Evolutionary conservation across 2,329 filamentous ascomycete species (phyloP), one percentile per base, ranked within the genome.

Genomic region (Monosporascus sp.): DNA sequence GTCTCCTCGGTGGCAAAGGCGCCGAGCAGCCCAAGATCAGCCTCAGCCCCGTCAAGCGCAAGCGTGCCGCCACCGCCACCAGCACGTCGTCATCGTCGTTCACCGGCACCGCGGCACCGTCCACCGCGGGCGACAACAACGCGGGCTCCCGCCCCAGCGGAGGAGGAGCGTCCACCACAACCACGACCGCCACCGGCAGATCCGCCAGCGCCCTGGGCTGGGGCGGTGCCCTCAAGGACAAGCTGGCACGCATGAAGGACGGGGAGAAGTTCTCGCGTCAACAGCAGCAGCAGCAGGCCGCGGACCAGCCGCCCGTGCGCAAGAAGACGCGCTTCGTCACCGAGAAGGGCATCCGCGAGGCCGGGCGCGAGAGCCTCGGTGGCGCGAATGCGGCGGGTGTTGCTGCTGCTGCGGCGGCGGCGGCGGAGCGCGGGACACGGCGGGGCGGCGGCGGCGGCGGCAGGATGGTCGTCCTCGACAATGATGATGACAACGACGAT

Each of bases 311-410:
- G 64, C 82, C 82, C 0, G 78, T 83, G 34, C 77, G 81, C 60
- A 87, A 90, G 72, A 90, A 90, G 77, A 91, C 88, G 50, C 78
- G 88, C n/a, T 91, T 92, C 65, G 80, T 91, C 41, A 90, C 88
- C 26, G 84, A 85, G 43, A 89, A 86, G 67, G 88, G 88, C 0
- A 91, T 92, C 57, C 81, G 84, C 52, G 87, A 90, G 69, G 88
- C 88, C 4, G 88, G 88, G 1, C 77, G 87, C 55, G 88, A 91
- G 64, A 91, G 87, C 64, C 66, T 91, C 2, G 84, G 85, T 9
- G 74, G 70, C n/a, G 80, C 81, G 50, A 46, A 44, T 3, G 41
- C 40, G 24, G 37, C 34, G 17, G 3, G 46, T 11, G 19, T 40
- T 19, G 19, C 38, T 11, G n/a, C 47, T 22, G 16, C 37, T 31